A percentile compares a stretch with the other conserved stretches of the same genome.
Conservation (phyloP, 2,329 filamentous ascomycete genomes). For the Pseudocercospora ulei region DNA sequence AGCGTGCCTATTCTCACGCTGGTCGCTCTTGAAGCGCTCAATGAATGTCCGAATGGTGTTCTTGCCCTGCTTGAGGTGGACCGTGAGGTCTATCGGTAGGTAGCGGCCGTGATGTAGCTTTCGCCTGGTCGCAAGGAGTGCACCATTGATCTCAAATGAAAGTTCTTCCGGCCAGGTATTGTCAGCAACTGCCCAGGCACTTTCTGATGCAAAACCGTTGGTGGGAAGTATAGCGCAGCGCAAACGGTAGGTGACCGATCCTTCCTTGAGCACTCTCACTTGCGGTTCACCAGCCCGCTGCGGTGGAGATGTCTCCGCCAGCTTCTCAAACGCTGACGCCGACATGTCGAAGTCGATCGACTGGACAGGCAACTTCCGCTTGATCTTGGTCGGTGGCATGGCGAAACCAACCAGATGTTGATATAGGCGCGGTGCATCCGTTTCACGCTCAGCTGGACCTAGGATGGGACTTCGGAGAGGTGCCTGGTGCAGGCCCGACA, state of each 20-base stretch:
- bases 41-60: conserved; percentile 53
- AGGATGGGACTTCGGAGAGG: conserved; percentile 48
- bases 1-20: conserved; percentile 43
- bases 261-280: conserved; percentile 39
- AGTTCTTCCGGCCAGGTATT: conserved; percentile 62
- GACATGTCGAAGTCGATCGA: conserved; percentile 43
- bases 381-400: conserved; percentile 39
- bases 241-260: conserved; percentile 56
- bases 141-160: conserved; percentile 58
- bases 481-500: conserved; percentile 50
- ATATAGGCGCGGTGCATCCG: conserved; percentile 39
- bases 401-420: conserved; percentile 49
- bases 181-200: conserved; percentile 54
- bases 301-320: conserved; percentile 33
- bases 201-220: conserved; percentile 35
- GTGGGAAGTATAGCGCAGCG: conserved; percentile 50
- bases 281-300: conserved; percentile 28
- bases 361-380: conserved; percentile 34
- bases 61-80: conserved; percentile 46
- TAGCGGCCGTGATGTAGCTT: conserved; percentile 67
- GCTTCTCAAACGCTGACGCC: conserved; percentile 31
- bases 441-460: conserved; percentile 1
- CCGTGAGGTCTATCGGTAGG: conserved; percentile 63
- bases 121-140: conserved; percentile 48
- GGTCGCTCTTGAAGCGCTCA: conserved; percentile 37